phyloP scores from a whole-genome alignment of 1,284 basidiomycete species.

The Tausonia pullulans region DNA sequence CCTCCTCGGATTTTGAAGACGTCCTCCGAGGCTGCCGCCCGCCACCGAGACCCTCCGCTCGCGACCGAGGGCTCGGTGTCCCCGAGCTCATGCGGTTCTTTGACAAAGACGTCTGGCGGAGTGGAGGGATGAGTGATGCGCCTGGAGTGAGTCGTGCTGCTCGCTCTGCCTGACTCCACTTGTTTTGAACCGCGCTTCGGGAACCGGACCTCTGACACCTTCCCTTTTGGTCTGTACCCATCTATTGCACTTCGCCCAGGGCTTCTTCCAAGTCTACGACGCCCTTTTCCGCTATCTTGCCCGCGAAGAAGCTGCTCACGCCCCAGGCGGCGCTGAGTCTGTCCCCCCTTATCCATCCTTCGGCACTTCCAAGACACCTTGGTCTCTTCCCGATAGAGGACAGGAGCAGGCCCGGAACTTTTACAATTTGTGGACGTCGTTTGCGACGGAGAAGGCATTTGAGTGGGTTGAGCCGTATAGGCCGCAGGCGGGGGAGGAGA shows the following conservation, averaged over 20 bases:
- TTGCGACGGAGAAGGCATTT: constrained; percentile 80
- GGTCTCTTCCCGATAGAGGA: constrained; percentile 38
- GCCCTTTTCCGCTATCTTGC: constrained; percentile 77
- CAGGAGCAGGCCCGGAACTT: constrained; percentile 50
- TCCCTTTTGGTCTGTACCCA: background rate
- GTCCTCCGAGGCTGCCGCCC: constrained; percentile 6
- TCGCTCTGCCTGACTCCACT: background rate
- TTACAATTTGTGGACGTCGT: constrained; percentile 79
- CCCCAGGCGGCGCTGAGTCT: constrained; percentile 10
- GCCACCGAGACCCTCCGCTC: background rate
- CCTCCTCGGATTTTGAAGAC: constrained; percentile 25
- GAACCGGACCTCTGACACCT: no score
- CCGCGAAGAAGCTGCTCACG: constrained; percentile 61
- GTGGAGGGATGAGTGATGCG: constrained; percentile 49
- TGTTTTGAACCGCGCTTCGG: background rate
- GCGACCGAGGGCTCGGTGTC: constrained; percentile 28
- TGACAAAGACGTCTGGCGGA: constrained; percentile 59
- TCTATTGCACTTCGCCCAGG: constrained; percentile 39
- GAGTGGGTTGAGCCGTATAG: constrained; percentile 82
- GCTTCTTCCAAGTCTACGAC: constrained; percentile 83
- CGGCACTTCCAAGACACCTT: constrained; percentile 66
- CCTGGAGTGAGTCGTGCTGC: constrained; percentile 46
- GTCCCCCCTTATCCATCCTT: constrained; percentile 62
- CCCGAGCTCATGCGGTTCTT: constrained; percentile 80
- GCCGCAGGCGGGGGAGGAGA: constrained; percentile 69